Evolutionary conservation across 495 filamentous ascomycete species (phyloP), one percentile per base, ranked within the genome.

Genomic region (Elasticomyces elasticus): DNA sequence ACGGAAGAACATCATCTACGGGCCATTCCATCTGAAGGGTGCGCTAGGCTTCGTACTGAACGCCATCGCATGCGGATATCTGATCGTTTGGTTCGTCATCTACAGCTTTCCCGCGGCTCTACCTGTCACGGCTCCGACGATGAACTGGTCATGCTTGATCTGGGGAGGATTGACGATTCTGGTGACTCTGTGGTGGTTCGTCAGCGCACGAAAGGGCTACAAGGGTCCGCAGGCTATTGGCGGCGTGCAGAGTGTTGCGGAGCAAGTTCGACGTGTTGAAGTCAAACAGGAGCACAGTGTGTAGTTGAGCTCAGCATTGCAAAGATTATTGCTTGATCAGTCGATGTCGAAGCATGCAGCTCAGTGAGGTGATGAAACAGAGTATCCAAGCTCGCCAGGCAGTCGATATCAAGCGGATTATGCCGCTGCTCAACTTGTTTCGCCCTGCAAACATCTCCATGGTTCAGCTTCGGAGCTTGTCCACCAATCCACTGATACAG

Each of bases 31-130:
- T 67, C 78, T 74, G 61, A 78, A 90, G 68, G 76, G 79, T 23
- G 64, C 67, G 24, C 65, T 63, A 9, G 63, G 77, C n/a, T 86
- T 83, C 41, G 54, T 69, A 0, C 67, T 88, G 56, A 85, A 87
- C 56, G 54, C 68, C 5, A 42, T 80, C 2, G 67, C 80, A 6
- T 74, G 83, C 33, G 60, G 77, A 22, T 84, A 85, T 56, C 89
- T 89, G 50, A 60, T 75, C 1, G 69, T 78, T 19, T 89, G 86
- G 62, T 74, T 81, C 46, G 72, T 83, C 2, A 79, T 88, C 45
- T 89, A 83, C 67, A 86, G 81, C 50, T 87, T 88, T 64, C 84
- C 66, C 30, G 66, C 63, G 43, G 55, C 58, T 15, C 17, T 63
- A 41, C 67, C 67, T 10, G 55, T 64, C 12, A 27, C 48, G 20